These are phyloP conservation scores for Triticum dicoccoides DNA, from an alignment of 176 grass and related monocot genomes.

Conservation along the genomic window DNA sequence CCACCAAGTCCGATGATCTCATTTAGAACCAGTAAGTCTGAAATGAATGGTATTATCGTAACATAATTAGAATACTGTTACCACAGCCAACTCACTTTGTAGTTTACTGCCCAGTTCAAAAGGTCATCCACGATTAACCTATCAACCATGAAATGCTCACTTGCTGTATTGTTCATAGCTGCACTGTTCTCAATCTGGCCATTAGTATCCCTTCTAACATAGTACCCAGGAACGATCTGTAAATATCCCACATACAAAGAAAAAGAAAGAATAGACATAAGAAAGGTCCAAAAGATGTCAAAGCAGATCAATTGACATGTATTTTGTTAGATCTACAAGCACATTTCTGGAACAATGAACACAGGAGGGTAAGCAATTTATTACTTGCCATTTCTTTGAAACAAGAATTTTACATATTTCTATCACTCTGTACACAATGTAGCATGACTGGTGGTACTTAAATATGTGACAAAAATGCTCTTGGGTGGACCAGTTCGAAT, in stretches of 20 bases:
- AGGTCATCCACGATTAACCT: constrained; percentile 93
- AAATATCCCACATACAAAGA: constrained; percentile 19
- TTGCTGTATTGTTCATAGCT: constrained; percentile 85
- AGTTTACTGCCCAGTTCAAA: constrained; percentile 71
- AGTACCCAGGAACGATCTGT: constrained; percentile 93
- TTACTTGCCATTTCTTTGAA: background rate
- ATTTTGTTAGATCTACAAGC: background rate
- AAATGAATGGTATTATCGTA: background rate
- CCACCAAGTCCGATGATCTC: constrained; percentile 1
- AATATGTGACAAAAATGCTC: background rate
- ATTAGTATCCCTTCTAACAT: constrained; percentile 63
- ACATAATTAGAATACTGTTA: background rate
- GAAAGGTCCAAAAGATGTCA: background rate
- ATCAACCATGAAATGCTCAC: constrained; percentile 93
- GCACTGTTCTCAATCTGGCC: constrained; percentile 77
- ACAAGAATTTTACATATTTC: constrained; percentile 17
- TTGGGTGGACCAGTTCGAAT: background rate
- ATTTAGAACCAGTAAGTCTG: background rate
- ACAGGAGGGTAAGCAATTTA: background rate
- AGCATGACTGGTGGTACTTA: background rate
- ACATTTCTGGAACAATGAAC: background rate
- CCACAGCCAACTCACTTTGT: constrained; percentile 60
- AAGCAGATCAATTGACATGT: background rate
- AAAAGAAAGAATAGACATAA: constrained; percentile 19
- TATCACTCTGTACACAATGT: background rate